Evolutionary conservation across 768 basidiomycete species (phyloP), one percentile per base, ranked within the genome.

Genomic region (Mycena amicta): DNA sequence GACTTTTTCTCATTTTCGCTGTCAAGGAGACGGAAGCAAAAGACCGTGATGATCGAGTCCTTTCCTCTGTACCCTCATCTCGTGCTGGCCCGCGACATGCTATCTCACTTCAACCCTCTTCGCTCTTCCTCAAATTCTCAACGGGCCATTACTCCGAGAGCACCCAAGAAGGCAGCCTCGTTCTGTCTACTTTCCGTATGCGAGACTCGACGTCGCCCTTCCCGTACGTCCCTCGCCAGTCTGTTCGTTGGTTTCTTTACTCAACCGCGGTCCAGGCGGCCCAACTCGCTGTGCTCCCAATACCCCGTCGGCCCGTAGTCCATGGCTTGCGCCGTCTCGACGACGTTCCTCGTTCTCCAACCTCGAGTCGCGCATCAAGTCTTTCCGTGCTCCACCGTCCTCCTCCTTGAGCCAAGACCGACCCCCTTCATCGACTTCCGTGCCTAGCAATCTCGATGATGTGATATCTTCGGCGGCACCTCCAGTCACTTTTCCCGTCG

Each of bases 111-210:
- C 47, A 49, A 25, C 27, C 26, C 47, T 25, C 47, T 25, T 28
- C 26, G 47, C 18, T 37, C 33, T 25, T 49, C 47, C 25, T 20
- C 5, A 5, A 49, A 49, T 49, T 8, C 47, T 13, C 13, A 5
- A 5, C 27, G 5, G 6, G 25, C 23, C 47, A 15, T 22, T 6
- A 8, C 26, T 12, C 47, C 47, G 5, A 52, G 22, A 15, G 28
- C 55, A 31, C 29, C 58, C n/a, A 63, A 53, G 49, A 63, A 63
- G 29, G 62, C 59, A 3, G 62, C 52, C n/a, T 51, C 55, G 1
- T 64, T 64, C 28, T 41, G 59, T 13, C 20, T 23, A 16, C 59
- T 64, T 25, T 64, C 62, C 25, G 50, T 29, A 16, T 64, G 55
- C 29, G 53, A 49, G 18, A 54, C 41, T 13, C 53, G 53, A 31